Conservation (phyloP, 2,329 filamentous ascomycete genomes). For the Rhynchosporium secalis region DNA sequence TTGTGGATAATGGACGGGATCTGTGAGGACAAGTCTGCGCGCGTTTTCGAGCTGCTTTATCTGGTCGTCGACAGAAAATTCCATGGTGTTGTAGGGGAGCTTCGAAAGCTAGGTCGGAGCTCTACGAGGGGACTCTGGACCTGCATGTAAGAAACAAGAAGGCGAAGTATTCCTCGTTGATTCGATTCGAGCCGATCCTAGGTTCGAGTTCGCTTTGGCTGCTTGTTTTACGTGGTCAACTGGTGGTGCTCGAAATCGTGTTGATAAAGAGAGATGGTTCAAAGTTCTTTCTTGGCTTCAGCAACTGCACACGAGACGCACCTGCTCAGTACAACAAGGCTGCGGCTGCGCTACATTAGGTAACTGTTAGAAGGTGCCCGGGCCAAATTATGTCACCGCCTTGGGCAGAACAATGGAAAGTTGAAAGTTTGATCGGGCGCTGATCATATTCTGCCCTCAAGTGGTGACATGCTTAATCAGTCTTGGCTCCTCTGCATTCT, state of each 20-base stretch:
- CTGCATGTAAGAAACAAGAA: slow-evolving; percentile 28
- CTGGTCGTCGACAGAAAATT: slow-evolving; percentile 67
- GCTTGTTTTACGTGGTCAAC: slow-evolving; percentile 24
- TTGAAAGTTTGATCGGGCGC: no score
- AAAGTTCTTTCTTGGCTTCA: slow-evolving; percentile 2
- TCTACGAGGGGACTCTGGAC: slow-evolving; percentile 30
- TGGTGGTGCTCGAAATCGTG: slow-evolving; percentile 1
- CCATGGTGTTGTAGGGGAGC: slow-evolving; percentile 45
- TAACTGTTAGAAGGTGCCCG: no score
- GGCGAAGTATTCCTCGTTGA: slow-evolving; percentile 8
- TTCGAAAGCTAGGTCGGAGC: slow-evolving; percentile 26
- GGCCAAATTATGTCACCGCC: no score
- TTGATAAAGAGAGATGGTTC: slow-evolving; percentile 1
- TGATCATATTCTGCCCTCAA: no score
- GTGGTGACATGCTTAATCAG: no score
- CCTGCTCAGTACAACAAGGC: background rate
- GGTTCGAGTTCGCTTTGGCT: slow-evolving; percentile 1
- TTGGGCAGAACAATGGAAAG: no score
- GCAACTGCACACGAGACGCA: slow-evolving; percentile 3
- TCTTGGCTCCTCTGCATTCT: background rate
- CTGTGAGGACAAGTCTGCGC: slow-evolving; percentile 82
- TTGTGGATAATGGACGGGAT: slow-evolving; percentile 85
- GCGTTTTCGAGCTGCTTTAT: slow-evolving; percentile 87
- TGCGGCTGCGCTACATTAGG: background rate
- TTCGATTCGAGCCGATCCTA: slow-evolving; percentile 8